Conservation (phyloP, 2,329 filamentous ascomycete genomes). For the Leptographium wingfieldii region DNA sequence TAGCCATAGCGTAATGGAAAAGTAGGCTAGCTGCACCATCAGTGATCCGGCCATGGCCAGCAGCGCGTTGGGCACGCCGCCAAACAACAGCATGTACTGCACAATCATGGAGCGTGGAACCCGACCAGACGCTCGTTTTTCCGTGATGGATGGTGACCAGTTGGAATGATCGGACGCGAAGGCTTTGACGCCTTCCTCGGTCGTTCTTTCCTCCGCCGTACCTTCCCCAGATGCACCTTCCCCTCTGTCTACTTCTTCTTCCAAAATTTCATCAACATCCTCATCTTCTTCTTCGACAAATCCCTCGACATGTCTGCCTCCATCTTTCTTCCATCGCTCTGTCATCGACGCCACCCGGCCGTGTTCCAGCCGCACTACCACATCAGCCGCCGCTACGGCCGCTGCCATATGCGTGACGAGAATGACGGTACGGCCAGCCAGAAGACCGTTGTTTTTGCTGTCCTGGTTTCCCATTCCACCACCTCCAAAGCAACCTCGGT, state of each 20-base stretch:
- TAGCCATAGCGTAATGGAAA: conserved; percentile 13
- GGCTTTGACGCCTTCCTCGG: background rate
- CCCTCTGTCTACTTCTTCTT: background rate
- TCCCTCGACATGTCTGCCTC: background rate
- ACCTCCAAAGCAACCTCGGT: conserved; percentile 34
- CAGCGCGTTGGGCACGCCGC: conserved; percentile 7
- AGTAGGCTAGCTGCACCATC: conserved; percentile 14
- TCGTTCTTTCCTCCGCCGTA: background rate
- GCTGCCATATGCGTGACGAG: conserved; percentile 69
- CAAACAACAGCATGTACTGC: conserved; percentile 14
- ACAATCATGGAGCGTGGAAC: conserved; percentile 6
- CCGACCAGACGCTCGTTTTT: background rate
- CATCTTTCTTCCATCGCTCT: background rate
- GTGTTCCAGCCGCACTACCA: conserved; percentile 53
- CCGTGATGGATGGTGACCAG: background rate
- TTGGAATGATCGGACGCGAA: background rate
- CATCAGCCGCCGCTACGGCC: conserved; percentile 61
- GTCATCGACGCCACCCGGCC: conserved; percentile 23
- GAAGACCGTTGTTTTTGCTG: conserved; percentile 30
- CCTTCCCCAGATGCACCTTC: background rate
- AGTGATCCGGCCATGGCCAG: conserved; percentile 10
- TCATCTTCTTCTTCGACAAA: background rate
- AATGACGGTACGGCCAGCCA: conserved; percentile 58
- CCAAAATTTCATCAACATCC: background rate
- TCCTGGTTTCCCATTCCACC: too few relatives aligned